Evolutionary conservation across 768 basidiomycete genomes (phyloP).

Genomic region (Heimioporus sp.): DNA sequence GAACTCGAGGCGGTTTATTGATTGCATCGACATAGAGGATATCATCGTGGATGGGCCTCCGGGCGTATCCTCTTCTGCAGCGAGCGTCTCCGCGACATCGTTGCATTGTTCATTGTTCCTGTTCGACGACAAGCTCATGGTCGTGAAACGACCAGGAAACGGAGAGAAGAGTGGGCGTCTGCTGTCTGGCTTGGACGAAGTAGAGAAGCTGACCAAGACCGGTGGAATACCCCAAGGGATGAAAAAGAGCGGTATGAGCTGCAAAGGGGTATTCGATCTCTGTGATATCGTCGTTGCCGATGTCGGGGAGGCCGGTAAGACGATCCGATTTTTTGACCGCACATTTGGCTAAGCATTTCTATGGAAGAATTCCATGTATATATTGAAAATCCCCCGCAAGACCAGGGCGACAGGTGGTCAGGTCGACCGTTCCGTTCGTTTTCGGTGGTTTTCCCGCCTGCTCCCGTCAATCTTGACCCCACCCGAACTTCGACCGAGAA

Average conservation of each 20-base stretch:
- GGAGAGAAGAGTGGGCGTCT: constrained; percentile 73
- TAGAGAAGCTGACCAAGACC: constrained; percentile 68
- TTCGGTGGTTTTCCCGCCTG: constrained; percentile 75
- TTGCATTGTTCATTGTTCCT: constrained; percentile 89
- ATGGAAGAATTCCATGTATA: constrained; percentile 80
- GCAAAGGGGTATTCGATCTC: constrained; percentile 82
- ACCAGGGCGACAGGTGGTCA: constrained; percentile 85
- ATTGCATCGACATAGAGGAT: constrained; percentile 93
- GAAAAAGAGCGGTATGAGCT: constrained; percentile 80
- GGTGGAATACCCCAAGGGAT: constrained; percentile 59
- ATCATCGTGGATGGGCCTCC: constrained; percentile 46
- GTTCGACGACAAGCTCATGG: constrained; percentile 91
- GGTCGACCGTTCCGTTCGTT: constrained; percentile 81
- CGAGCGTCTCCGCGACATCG: constrained; percentile 40
- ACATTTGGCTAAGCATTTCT: constrained; percentile 7
- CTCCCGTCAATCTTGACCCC: constrained; percentile 64
- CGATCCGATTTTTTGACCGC: background rate
- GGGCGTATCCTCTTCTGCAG: constrained; percentile 42
- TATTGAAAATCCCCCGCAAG: constrained; percentile 77
- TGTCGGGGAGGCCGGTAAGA: constrained; percentile 78
- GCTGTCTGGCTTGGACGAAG: constrained; percentile 73
- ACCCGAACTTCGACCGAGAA: constrained; percentile 65
- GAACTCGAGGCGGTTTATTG: constrained; percentile 82
- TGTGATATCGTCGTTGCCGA: constrained; percentile 83
- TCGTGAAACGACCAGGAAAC: constrained; percentile 80